Conservation (phyloP, 305 asterid species). For the Galium porrigens region DNA sequence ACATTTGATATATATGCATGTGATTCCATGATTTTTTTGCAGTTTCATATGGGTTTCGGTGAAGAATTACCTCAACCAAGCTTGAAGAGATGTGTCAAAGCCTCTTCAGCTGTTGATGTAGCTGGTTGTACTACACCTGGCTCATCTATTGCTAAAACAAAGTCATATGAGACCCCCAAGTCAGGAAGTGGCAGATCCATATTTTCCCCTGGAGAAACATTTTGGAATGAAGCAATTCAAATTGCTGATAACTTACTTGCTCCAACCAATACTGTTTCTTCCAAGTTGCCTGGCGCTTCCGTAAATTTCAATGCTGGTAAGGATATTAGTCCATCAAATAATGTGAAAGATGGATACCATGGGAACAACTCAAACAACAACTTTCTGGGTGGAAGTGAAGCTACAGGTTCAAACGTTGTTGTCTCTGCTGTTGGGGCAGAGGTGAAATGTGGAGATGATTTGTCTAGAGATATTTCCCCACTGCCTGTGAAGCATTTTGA, state of each 20-base stretch:
- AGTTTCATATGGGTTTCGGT: slow-evolving; percentile 30
- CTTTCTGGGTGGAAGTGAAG: slow-evolving; percentile 19
- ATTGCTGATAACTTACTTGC: slow-evolving; percentile 71
- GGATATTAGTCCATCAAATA: slow-evolving; percentile 27
- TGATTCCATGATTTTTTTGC: slow-evolving; percentile 21
- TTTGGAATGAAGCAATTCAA: slow-evolving; percentile 88
- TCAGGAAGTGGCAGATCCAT: slow-evolving; percentile 59
- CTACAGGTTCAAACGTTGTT: slow-evolving; percentile 24
- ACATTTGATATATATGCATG: slow-evolving; percentile 5
- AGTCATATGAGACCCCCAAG: slow-evolving; percentile 49
- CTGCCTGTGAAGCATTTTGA: slow-evolving; percentile 92
- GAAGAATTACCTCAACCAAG: slow-evolving; percentile 37
- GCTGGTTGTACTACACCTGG: slow-evolving; percentile 53
- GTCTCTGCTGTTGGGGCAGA: slow-evolving; percentile 31
- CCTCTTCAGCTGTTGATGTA: slow-evolving; percentile 21
- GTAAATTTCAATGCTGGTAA: slow-evolving; percentile 26
- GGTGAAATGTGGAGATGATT: slow-evolving; percentile 33
- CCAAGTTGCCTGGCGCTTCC: slow-evolving; percentile 26
- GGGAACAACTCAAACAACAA: slow-evolving; percentile 18
- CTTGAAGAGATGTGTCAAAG: slow-evolving; percentile 56
- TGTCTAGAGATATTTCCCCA: slow-evolving; percentile 58
- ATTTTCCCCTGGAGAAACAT: slow-evolving; percentile 91
- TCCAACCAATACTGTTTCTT: slow-evolving; percentile 30
- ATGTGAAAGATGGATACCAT: slow-evolving; percentile 26
- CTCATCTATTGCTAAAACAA: slow-evolving; percentile 23